These are phyloP conservation scores for Porpolomopsis calyptriformis DNA, from an alignment of 768 basidiomycete genomes.

Conservation along the genomic window DNA sequence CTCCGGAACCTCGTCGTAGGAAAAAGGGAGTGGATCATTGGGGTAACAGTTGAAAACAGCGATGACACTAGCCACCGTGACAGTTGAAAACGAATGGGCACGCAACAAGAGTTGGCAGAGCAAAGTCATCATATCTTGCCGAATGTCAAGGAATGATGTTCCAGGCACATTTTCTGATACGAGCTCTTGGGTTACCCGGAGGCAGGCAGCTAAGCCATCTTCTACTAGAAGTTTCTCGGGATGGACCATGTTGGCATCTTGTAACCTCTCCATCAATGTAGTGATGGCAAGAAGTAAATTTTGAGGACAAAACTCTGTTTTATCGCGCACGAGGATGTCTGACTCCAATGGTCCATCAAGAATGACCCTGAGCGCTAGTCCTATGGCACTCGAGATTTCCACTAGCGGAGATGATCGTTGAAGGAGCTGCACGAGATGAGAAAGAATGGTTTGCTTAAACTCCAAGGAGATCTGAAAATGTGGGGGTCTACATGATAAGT, in stretches of 20 bases:
- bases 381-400: slow-evolving; percentile 3
- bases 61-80: neutral
- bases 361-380: neutral
- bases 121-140: neutral
- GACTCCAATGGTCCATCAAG: neutral
- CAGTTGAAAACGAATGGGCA: neutral
- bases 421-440: neutral
- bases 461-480: neutral
- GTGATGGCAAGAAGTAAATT: slow-evolving; percentile 2
- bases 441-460: neutral
- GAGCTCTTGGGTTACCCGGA: neutral
- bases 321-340: neutral
- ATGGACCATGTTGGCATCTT: neutral
- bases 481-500: neutral
- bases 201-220: neutral
- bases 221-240: neutral
- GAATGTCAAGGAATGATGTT: slow-evolving; percentile 2
- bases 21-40: neutral
- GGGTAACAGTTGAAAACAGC: slow-evolving; percentile 4
- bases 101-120: neutral
- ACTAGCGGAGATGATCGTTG: neutral
- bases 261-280: neutral
- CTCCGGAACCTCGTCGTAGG: neutral
- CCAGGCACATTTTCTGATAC: neutral
- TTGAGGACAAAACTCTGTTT: slow-evolving; percentile 1